A percentile compares a stretch with the other conserved stretches of the same genome.
These are phyloP conservation scores for Batrachochytrium dendrobatidis DNA, from an alignment of 371 early-diverging fungal species.

Conservation along the genomic window DNA sequence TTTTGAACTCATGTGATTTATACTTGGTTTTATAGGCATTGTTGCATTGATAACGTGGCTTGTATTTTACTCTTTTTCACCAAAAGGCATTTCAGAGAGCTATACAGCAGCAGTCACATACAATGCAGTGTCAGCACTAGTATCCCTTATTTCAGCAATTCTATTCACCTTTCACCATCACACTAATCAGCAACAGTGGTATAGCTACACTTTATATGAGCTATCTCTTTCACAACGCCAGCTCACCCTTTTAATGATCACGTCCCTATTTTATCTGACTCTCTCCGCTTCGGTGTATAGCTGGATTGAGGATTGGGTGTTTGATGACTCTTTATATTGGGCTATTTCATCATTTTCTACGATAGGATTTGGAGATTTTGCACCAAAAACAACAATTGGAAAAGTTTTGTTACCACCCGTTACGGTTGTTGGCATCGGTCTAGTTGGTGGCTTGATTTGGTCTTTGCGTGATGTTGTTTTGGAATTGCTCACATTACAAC, in stretches of 20 bases:
- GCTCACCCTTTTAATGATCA: slow-evolving; percentile 31
- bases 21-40: too few species aligned
- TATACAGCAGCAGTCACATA: slow-evolving; percentile 32
- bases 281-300: slow-evolving; percentile 21
- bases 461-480: slow-evolving; percentile 35
- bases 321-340: slow-evolving; percentile 20
- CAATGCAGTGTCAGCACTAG: slow-evolving; percentile 10
- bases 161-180: slow-evolving; percentile 25
- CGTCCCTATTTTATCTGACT: slow-evolving; percentile 23
- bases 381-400: slow-evolving; percentile 25
- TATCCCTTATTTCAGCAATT: slow-evolving; percentile 23
- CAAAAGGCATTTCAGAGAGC: background rate
- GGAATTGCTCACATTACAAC: slow-evolving; percentile 34
- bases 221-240: slow-evolving; percentile 36
- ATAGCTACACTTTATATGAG: slow-evolving; percentile 30
- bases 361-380: slow-evolving; percentile 43
- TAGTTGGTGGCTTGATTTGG: slow-evolving; percentile 36
- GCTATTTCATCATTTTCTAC: slow-evolving; percentile 30
- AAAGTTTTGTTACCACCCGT: slow-evolving; percentile 22
- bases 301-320: slow-evolving; percentile 33
- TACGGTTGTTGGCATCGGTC: slow-evolving; percentile 24
- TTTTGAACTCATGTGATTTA: background rate
- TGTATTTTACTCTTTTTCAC: slow-evolving; percentile 6
- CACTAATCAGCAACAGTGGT: slow-evolving; percentile 24
- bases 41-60: background rate